A percentile compares a stretch with the other conserved stretches of the same genome.
phyloP scores from a whole-genome alignment of 306 rosid genomes.

The Nissolia schottii region DNA sequence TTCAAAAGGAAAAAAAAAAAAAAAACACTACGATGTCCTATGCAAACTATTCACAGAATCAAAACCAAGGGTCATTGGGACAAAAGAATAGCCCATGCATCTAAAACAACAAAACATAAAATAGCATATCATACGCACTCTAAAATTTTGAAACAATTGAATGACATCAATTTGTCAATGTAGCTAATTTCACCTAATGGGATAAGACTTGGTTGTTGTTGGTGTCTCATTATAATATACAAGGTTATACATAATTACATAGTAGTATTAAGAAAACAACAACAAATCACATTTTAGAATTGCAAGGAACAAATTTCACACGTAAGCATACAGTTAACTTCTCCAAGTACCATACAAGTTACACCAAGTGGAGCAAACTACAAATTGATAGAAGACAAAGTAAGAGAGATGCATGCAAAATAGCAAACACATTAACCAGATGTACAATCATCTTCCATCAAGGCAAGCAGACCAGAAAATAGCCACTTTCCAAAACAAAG shows the following conservation, averaged over 20 bases:
- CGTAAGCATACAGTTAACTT: neutral
- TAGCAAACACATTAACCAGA: neutral
- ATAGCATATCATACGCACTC: neutral
- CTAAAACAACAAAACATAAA: neutral
- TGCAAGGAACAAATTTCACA: neutral
- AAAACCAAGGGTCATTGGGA: neutral
- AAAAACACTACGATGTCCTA: neutral
- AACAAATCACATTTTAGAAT: neutral
- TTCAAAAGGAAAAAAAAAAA: neutral
- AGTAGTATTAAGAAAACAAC: neutral
- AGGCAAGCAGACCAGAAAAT: neutral
- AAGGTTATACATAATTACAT: neutral
- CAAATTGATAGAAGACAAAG: neutral
- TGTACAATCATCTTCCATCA: neutral
- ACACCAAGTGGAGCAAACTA: slow-evolving; percentile 3
- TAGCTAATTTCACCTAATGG: neutral
- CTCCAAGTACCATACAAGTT: neutral
- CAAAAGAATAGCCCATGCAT: neutral
- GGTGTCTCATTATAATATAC: neutral
- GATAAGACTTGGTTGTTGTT: neutral
- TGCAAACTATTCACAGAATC: neutral
- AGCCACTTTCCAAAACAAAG: slow-evolving; percentile 12
- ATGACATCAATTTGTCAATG: neutral
- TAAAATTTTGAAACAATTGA: neutral
- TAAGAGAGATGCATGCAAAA: neutral